Base-by-base conservation (phyloP, 2,329 filamentous ascomycete species). In the Orbilia quercus region DNA sequence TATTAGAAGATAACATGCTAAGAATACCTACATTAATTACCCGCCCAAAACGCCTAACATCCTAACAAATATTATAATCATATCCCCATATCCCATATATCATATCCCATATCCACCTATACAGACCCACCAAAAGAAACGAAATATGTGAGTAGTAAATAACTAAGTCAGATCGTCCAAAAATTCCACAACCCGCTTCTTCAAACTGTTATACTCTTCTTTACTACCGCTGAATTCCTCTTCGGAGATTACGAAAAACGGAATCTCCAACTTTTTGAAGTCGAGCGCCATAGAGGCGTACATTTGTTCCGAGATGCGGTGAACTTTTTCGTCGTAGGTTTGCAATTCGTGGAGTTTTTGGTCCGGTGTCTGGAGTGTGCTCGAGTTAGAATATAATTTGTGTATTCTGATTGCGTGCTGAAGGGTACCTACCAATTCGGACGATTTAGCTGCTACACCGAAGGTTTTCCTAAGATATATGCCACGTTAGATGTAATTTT, bases 251-350 rank as follows among this genome's bases (percentile, higher is more conserved):
- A 75, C 70, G 67, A 77, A 77, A 63, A 77, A 76, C 7, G 76
- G 76, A 23, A 77, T 74, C 2, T 73, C 75, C 36, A 77, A 67
- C 7, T 45, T 59, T 36, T 71, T 51, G 9, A 77, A 63, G 38
- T 77, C 76, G n/a, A 60, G 50, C n/a, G 76, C 57, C 76, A 77
- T 77, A 59, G 75, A 75, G 16, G 50, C 60, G 42, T 75, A 75
- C 76, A 77, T 77, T 36, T 76, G 62, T 25, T 70, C 66, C 12
- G 75, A 75, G 36, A 74, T 66, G 28, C 69, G 70, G 45, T 77
- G 50, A 22, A 77, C 76, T 16, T 77, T 77, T 45, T 71, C 66
- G 47, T 77, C 76, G 54, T 76, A 77, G 25, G 63, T 55, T 42
- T 53, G 22, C 20, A 77, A 69, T 40, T 77, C 76, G 22, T 74